These are phyloP conservation scores for Spencermartinsiella europaea DNA, from an alignment of 805 yeast genomes.

Conservation along the genomic window DNA sequence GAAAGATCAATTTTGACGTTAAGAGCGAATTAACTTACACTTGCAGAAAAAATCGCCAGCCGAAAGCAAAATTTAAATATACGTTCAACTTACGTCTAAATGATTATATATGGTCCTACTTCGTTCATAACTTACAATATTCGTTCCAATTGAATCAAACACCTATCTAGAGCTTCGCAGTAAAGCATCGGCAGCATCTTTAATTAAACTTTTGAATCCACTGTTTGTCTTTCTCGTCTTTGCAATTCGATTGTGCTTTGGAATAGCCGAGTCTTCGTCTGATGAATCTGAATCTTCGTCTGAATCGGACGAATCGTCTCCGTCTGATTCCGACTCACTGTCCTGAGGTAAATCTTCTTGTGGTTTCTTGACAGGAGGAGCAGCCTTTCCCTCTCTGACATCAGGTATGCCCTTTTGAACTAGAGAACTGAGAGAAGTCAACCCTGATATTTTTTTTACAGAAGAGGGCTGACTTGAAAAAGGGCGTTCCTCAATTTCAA, in stretches of 20 bases:
- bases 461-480: background rate
- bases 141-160: too few relatives aligned
- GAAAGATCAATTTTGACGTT: too few relatives aligned
- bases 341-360: background rate
- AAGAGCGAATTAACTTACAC: too few relatives aligned
- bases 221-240: constrained; percentile 14
- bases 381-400: constrained; percentile 8
- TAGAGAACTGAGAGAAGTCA: constrained; percentile 3
- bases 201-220: constrained; percentile 15
- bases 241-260: constrained; percentile 16
- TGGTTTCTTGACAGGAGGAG: background rate
- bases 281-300: constrained; percentile 16
- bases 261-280: constrained; percentile 11
- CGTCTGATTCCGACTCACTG: background rate
- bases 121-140: too few relatives aligned
- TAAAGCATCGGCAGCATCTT: constrained; percentile 11
- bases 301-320: constrained; percentile 8
- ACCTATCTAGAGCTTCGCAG: background rate
- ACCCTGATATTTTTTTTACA: background rate
- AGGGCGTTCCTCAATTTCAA: background rate
- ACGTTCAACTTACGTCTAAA: too few relatives aligned
- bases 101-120: too few relatives aligned
- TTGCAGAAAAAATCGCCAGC: too few relatives aligned
- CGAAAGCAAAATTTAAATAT: too few relatives aligned
- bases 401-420: constrained; percentile 7